phyloP scores from a whole-genome alignment of 2,329 filamentous ascomycete genomes.

The Sordariomycetes sp. region DNA sequence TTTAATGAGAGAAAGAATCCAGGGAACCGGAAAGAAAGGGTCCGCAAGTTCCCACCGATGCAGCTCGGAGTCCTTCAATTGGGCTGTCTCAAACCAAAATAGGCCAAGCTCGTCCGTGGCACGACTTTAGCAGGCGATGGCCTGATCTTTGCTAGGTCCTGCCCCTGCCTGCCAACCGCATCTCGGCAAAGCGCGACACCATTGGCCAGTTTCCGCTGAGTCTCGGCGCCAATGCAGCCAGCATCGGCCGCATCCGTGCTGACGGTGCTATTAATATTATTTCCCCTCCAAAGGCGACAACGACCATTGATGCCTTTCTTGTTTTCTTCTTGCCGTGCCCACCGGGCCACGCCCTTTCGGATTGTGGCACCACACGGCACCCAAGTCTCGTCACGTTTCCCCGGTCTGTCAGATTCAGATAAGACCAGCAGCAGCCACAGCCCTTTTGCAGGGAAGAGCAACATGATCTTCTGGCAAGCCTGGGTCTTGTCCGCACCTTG shows the following conservation, averaged over 20 bases:
- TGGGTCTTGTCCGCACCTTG: background rate
- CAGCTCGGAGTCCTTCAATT: background rate
- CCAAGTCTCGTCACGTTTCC: background rate
- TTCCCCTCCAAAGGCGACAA: no score
- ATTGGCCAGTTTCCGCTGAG: conserved; percentile 2
- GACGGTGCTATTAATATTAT: background rate
- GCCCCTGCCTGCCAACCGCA: conserved; percentile 1
- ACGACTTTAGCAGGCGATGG: conserved; percentile 4
- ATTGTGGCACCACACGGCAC: background rate
- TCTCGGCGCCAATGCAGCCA: background rate
- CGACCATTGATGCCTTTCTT: no score
- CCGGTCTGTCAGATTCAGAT: background rate
- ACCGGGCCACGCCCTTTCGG: background rate
- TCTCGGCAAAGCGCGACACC: conserved; percentile 1
- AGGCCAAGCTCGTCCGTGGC: background rate
- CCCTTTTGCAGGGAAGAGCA: background rate
- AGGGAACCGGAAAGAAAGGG: background rate
- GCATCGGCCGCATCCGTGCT: background rate
- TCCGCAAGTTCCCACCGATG: background rate
- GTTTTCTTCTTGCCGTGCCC: no score
- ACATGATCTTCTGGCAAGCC: background rate
- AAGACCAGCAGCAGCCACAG: background rate
- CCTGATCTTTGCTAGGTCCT: conserved; percentile 5
- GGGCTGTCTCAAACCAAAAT: background rate
- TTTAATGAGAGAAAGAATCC: background rate